Base-by-base conservation (phyloP, 495 filamentous ascomycete species). In the Xylaria intraflava region DNA sequence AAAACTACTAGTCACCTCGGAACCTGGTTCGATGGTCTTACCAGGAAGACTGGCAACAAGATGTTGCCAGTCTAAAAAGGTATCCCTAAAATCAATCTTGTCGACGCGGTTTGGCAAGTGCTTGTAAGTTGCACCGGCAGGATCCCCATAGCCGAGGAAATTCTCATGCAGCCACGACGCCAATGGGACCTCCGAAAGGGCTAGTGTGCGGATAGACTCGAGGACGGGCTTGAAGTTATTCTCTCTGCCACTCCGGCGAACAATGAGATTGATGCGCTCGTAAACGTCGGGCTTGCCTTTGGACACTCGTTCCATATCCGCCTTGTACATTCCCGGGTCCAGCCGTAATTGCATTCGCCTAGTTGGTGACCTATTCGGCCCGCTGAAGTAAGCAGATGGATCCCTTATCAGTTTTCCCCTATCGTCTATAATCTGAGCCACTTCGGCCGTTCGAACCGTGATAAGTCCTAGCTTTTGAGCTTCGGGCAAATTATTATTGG, bases 181-280 rank as follows among this genome's bases (percentile, higher is more conserved):
- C 36, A 96, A 79, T 7, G 88, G 84, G 22, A 94, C 83, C 55
- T 95, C 87, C 2, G 90, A 89, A 24, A 95, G 78, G 4, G 89
- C 85, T 23, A 99, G 80, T 44, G 83, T 87, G 62, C 85, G 85
- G 64, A 99, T 93, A 0, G 90, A 95, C 54, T 95, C 87, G 16
- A 99, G 75, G 17, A 97, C 84, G 9, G 90, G 84, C 62, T 89
- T 96, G 80, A 96, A 99, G 67, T 97, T 99, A 66, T 99, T 99
- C 65, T 97, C 94, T 41, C 90, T 78, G 16, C 87, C 85, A 66
- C 83, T 87, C 49, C 93, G 81, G 30, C 92, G 86, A 26, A 95
- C 78, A 45, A 99, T 68, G 4, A 96, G 75, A 62, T 99, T 97
- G 56, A 99, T 85, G 23, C 76, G 73, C 31, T 93, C 85, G 62